Percentiles rank a stretch among this genome's conserved stretches.
phyloP scores from a whole-genome alignment of 345 rosid genomes.

The Carallia pectinifolia region DNA sequence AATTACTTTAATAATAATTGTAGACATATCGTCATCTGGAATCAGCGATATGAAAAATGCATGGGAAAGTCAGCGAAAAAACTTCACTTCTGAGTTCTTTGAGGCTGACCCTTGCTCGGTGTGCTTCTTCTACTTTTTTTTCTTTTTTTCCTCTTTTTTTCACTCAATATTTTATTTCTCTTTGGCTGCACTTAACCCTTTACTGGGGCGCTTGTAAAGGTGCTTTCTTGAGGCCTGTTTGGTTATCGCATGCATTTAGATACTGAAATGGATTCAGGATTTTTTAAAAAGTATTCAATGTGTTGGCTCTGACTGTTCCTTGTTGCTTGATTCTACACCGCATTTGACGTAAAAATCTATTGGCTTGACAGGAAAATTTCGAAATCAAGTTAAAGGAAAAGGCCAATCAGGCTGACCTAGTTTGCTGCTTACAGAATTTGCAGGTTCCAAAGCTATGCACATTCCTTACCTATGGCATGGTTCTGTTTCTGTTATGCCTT shows the following conservation, averaged over 20 bases:
- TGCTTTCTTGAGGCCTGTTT: not conserved
- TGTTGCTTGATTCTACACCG: not conserved
- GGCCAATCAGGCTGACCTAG: slow-evolving; percentile 63
- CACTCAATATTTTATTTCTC: not conserved
- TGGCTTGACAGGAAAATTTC: slow-evolving; percentile 56
- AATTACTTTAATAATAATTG: not conserved
- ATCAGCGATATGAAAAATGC: slow-evolving; percentile 57
- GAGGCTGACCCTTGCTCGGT: slow-evolving; percentile 77
- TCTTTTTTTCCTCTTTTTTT: not conserved
- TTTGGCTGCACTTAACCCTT: not conserved
- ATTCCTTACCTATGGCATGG: not conserved
- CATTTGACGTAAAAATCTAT: not conserved
- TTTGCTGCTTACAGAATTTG: slow-evolving; percentile 90
- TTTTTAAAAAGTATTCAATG: not conserved
- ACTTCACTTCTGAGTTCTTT: slow-evolving; percentile 67
- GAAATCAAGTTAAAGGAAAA: slow-evolving; percentile 59
- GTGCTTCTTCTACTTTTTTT: slow-evolving; percentile 19
- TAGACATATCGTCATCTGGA: slow-evolving; percentile 64
- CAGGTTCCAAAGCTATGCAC: slow-evolving; percentile 48
- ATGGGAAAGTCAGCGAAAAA: slow-evolving; percentile 78
- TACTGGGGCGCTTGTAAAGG: not conserved
- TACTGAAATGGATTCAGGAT: not conserved
- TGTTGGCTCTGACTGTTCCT: not conserved
- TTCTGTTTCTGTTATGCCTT: not conserved
- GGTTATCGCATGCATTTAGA: not conserved